Evolutionary conservation across 345 rosid genomes (phyloP).

Genomic region (Gynandropsis gynandra): DNA sequence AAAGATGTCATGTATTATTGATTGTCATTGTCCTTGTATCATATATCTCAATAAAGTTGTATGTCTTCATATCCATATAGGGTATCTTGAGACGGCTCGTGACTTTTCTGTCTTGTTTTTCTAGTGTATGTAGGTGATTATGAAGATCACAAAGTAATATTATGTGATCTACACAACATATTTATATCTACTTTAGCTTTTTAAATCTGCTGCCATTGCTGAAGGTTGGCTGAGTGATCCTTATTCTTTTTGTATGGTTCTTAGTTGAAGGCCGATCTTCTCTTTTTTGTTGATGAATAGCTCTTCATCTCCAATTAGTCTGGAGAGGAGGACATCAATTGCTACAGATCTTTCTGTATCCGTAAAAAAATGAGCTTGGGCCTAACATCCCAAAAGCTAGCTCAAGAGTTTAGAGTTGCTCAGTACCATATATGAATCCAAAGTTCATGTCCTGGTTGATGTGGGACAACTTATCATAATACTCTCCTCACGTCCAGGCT

Average conservation of each 20-base stretch:
- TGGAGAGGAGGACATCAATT: conserved; percentile 30
- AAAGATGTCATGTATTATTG: not conserved
- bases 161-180: conserved; percentile 29
- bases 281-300: conserved; percentile 17
- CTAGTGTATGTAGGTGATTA: conserved; percentile 28
- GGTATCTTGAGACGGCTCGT: not conserved
- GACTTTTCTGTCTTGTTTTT: conserved; percentile 4
- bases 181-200: conserved; percentile 12
- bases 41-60: conserved; percentile 6
- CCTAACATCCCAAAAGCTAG: too few relatives aligned
- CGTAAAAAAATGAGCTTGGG: too few relatives aligned
- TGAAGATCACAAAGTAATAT: conserved; percentile 25
- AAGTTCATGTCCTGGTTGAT: too few relatives aligned
- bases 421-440: too few relatives aligned
- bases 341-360: conserved; percentile 61
- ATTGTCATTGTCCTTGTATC: conserved; percentile 3
- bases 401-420: too few relatives aligned
- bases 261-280: conserved; percentile 15
- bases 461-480: too few relatives aligned
- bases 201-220: conserved; percentile 7
- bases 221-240: conserved; percentile 11
- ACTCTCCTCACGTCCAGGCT: too few relatives aligned
- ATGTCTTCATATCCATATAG: not conserved
- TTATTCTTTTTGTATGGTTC: conserved; percentile 11
- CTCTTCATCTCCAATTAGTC: conserved; percentile 21